Evolutionary conservation across 2,329 filamentous ascomycete species (phyloP).

Genomic region (Fusarium armeniacum): DNA sequence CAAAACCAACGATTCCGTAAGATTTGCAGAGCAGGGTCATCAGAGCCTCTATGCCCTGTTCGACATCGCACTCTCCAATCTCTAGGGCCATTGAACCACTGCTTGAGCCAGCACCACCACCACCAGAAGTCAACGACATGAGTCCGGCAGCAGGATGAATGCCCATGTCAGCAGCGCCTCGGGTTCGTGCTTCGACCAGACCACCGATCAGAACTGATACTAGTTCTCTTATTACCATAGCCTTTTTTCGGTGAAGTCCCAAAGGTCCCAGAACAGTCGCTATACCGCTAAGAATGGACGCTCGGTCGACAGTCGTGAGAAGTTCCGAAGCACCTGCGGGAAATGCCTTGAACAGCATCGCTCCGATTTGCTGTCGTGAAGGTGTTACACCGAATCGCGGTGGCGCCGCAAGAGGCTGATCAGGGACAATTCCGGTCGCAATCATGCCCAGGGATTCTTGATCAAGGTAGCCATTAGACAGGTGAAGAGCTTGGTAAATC

Average conservation of each 20-base stretch:
- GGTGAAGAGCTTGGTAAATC: slow-evolving; percentile 75
- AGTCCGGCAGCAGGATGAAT: slow-evolving; percentile 94
- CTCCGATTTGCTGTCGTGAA: slow-evolving; percentile 73
- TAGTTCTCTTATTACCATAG: slow-evolving; percentile 88
- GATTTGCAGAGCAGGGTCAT: slow-evolving; percentile 72
- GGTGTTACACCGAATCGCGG: slow-evolving; percentile 70
- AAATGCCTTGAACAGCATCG: slow-evolving; percentile 76
- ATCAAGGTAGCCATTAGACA: slow-evolving; percentile 73
- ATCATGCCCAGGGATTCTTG: slow-evolving; percentile 73
- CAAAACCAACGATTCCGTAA: slow-evolving; percentile 73
- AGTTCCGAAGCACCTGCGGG: slow-evolving; percentile 75
- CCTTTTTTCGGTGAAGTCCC: slow-evolving; percentile 89
- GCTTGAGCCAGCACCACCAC: slow-evolving; percentile 62
- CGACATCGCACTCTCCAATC: slow-evolving; percentile 74
- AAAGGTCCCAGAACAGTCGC: slow-evolving; percentile 85
- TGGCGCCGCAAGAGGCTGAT: slow-evolving; percentile 64
- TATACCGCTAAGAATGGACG: slow-evolving; percentile 86
- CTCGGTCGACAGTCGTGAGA: slow-evolving; percentile 80
- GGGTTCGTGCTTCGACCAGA: slow-evolving; percentile 89
- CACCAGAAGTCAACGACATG: slow-evolving; percentile 74
- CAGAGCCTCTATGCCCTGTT: slow-evolving; percentile 75
- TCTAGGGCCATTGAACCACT: slow-evolving; percentile 70
- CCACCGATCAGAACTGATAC: slow-evolving; percentile 86
- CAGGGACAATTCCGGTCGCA: slow-evolving; percentile 71
- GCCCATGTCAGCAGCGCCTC: slow-evolving; percentile 94